Evolutionary conservation across 192 early-diverging fungal species (phyloP).

Genomic region (Backusella liffmaniae): DNA sequence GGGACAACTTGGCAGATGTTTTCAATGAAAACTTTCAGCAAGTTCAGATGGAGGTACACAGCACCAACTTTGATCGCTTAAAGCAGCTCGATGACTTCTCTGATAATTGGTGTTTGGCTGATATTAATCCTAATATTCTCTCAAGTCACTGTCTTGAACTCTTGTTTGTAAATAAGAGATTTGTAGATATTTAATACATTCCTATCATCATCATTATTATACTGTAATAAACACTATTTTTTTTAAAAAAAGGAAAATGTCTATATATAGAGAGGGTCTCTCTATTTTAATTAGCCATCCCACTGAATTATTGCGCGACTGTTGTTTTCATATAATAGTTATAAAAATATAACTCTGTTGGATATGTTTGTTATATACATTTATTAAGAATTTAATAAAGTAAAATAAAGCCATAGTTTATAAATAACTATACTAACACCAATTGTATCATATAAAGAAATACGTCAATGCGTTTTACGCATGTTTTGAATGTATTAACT

Average conservation of each 20-base stretch:
- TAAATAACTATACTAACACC: not conserved
- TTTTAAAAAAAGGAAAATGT: not conserved
- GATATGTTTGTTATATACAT: not conserved
- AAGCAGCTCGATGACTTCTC: not conserved
- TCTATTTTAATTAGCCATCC: no score
- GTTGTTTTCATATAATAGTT: not conserved
- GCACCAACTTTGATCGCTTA: not conserved
- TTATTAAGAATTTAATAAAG: not conserved
- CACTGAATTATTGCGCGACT: no score
- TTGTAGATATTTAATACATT: not conserved
- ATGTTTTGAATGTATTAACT: not conserved
- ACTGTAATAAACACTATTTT: not conserved
- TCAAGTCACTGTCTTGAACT: slow-evolving; percentile 1
- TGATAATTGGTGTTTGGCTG: not conserved
- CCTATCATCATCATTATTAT: not conserved
- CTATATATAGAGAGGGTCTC: not conserved
- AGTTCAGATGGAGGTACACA: not conserved
- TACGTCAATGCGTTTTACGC: not conserved
- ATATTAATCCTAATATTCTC: not conserved
- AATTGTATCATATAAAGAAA: not conserved
- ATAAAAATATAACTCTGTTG: not conserved
- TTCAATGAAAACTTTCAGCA: slow-evolving; percentile 3
- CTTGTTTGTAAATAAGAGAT: slow-evolving; percentile 6
- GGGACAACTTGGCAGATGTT: not conserved
- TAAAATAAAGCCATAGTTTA: not conserved